Conservation (phyloP, 2,329 filamentous ascomycete genomes). For the Sarocladiaceae sp. region DNA sequence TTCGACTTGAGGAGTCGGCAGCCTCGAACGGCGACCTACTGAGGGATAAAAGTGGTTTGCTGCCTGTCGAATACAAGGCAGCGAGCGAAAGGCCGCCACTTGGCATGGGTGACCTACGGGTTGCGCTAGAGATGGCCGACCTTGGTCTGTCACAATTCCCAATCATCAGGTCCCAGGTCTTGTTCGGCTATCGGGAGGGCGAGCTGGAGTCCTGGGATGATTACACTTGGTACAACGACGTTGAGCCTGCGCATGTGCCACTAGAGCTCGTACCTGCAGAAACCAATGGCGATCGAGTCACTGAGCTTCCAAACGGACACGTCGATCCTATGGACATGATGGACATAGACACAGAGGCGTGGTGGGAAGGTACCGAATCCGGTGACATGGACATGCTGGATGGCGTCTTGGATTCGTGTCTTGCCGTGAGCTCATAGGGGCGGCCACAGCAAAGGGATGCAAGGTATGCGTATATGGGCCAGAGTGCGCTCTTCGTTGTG, state of each 20-base stretch:
- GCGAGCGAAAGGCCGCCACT: slow-evolving; percentile 65
- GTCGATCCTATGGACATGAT: slow-evolving; percentile 38
- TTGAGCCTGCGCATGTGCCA: slow-evolving; percentile 19
- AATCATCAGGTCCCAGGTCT: slow-evolving; percentile 62
- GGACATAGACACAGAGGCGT: slow-evolving; percentile 52
- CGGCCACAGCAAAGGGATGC: background rate
- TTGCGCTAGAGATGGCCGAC: slow-evolving; percentile 71
- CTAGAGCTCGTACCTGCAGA: slow-evolving; percentile 24
- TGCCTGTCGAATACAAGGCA: slow-evolving; percentile 76
- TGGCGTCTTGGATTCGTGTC: slow-evolving; percentile 49
- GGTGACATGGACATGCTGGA: slow-evolving; percentile 49
- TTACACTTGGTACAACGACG: slow-evolving; percentile 45
- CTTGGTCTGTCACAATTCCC: slow-evolving; percentile 73
- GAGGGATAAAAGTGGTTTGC: slow-evolving; percentile 67
- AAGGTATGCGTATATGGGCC: background rate
- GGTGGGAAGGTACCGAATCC: slow-evolving; percentile 55
- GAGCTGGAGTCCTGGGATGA: slow-evolving; percentile 64
- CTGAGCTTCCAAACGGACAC: slow-evolving; percentile 41
- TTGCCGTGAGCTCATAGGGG: slow-evolving; percentile 37
- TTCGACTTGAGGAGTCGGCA: slow-evolving; percentile 69
- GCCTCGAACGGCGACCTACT: slow-evolving; percentile 66
- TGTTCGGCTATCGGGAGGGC: slow-evolving; percentile 66
- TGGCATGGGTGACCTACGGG: slow-evolving; percentile 69
- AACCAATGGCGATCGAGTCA: slow-evolving; percentile 28
- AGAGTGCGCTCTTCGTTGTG: no score